Conservation (phyloP, 495 filamentous ascomycete genomes). For the Trichocladium uniseriatum region DNA sequence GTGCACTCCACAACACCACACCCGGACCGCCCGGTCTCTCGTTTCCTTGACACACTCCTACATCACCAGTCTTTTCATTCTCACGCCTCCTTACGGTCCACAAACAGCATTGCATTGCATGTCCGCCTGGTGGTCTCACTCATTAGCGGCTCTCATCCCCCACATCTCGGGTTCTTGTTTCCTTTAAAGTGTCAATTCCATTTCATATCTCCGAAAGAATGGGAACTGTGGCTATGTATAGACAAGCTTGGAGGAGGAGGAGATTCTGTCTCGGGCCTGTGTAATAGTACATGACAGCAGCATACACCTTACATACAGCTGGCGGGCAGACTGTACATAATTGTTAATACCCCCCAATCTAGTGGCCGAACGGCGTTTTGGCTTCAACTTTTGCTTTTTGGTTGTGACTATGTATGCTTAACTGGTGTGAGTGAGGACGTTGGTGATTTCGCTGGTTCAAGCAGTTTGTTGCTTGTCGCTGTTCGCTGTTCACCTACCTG, state of each 20-base stretch:
- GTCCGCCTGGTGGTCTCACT: neutral
- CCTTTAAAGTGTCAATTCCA: neutral
- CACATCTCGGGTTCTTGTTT: neutral
- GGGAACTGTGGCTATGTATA: too few relatives aligned
- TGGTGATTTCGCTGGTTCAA: too few relatives aligned
- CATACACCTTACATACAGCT: neutral
- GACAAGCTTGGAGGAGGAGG: too few relatives aligned
- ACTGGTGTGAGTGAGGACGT: too few relatives aligned
- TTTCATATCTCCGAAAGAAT: too few relatives aligned
- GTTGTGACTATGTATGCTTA: too few relatives aligned
- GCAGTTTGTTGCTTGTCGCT: too few relatives aligned
- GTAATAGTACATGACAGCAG: too few relatives aligned
- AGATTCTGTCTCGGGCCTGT: too few relatives aligned
- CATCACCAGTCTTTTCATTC: constrained; percentile 3
- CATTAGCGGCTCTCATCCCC: neutral
- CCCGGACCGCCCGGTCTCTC: neutral
- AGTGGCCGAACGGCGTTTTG: neutral
- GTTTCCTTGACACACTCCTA: neutral
- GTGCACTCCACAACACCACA: neutral
- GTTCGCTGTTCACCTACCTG: too few relatives aligned
- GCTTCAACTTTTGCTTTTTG: neutral
- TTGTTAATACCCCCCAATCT: constrained; percentile 10
- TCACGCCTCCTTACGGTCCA: constrained; percentile 5
- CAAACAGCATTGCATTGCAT: constrained; percentile 10
- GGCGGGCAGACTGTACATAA: constrained; percentile 6